These are phyloP conservation scores for Articulospora tetracladia DNA, from an alignment of 495 filamentous ascomycete genomes.

Conservation along the genomic window DNA sequence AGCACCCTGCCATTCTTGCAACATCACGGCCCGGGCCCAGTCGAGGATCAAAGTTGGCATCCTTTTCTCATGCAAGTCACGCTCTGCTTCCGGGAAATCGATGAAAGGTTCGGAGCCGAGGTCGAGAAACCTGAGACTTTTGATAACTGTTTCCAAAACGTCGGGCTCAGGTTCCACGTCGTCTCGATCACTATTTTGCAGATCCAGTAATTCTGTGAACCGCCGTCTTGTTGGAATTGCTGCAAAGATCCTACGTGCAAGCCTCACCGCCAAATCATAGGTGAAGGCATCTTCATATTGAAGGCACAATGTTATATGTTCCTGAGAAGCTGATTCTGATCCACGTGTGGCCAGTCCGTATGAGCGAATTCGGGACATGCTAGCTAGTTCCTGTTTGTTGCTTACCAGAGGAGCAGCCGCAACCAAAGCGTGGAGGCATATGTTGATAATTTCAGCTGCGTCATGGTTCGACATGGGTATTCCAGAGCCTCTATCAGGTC, in stretches of 20 bases:
- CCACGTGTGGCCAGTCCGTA: conserved; percentile 36
- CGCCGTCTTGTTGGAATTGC: conserved; percentile 44
- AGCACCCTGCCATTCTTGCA: conserved; percentile 75
- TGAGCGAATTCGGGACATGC: conserved; percentile 50
- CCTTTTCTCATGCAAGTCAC: conserved; percentile 45
- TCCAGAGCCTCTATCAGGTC: conserved; percentile 34
- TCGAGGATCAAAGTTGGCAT: conserved; percentile 60
- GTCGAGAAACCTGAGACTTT: conserved; percentile 42
- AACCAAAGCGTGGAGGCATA: conserved; percentile 50
- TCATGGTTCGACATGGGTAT: conserved; percentile 25
- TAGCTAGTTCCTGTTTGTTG: conserved; percentile 37
- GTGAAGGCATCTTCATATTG: conserved; percentile 53
- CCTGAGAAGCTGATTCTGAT: conserved; percentile 23
- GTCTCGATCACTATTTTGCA: conserved; percentile 6
- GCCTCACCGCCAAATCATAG: conserved; percentile 43
- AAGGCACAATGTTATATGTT: conserved; percentile 36
- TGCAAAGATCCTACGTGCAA: conserved; percentile 45
- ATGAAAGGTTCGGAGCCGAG: conserved; percentile 34
- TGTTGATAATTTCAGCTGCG: conserved; percentile 45
- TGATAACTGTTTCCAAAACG: conserved; percentile 42
- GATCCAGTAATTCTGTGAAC: conserved; percentile 39
- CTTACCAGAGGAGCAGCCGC: conserved; percentile 46
- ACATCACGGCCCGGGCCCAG: conserved; percentile 71
- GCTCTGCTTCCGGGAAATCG: conserved; percentile 42
- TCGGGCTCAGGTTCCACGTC: conserved; percentile 34